phyloP scores from a whole-genome alignment of 2,329 filamentous ascomycete species.

The Phaeoacremonium minimum region DNA sequence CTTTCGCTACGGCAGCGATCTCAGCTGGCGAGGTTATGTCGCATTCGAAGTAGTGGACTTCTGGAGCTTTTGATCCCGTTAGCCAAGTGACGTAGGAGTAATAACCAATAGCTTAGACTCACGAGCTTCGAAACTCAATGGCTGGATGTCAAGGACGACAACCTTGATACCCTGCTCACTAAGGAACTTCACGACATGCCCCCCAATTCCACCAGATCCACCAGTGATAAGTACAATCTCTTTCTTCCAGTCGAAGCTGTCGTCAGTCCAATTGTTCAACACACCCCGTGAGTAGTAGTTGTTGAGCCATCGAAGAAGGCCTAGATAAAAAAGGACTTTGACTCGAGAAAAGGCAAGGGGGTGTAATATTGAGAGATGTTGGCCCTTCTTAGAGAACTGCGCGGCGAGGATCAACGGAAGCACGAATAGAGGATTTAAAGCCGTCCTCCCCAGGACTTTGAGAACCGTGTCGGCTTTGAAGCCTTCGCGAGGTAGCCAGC shows the following conservation, averaged over 20 bases:
- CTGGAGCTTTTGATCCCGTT: slow-evolving; percentile 27
- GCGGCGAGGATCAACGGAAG: slow-evolving; percentile 60
- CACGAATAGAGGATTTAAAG: slow-evolving; percentile 60
- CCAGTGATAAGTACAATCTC: slow-evolving; percentile 74
- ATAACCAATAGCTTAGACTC: slow-evolving; percentile 16
- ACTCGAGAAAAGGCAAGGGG: slow-evolving; percentile 46
- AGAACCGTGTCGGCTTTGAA: slow-evolving; percentile 58
- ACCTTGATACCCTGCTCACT: slow-evolving; percentile 62
- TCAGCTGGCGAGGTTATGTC: slow-evolving; percentile 59
- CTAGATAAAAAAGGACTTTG: slow-evolving; percentile 47
- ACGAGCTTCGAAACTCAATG: slow-evolving; percentile 49
- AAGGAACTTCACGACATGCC: slow-evolving; percentile 59
- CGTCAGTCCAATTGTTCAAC: slow-evolving; percentile 44
- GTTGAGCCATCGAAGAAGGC: slow-evolving; percentile 48
- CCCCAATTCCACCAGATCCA: slow-evolving; percentile 70
- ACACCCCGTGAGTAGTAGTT: slow-evolving; percentile 45
- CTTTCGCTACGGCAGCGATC: slow-evolving; percentile 45
- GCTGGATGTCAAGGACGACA: slow-evolving; percentile 67
- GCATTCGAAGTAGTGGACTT: slow-evolving; percentile 65
- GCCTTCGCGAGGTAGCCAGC: slow-evolving; percentile 51
- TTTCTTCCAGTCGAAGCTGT: slow-evolving; percentile 59
- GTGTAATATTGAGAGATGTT: slow-evolving; percentile 47
- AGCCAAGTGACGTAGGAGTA: slow-evolving; percentile 15
- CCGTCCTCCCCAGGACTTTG: slow-evolving; percentile 53
- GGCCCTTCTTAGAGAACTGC: slow-evolving; percentile 59